Evolutionary conservation across 345 rosid genomes (phyloP).

Genomic region (Corchorus capsularis): DNA sequence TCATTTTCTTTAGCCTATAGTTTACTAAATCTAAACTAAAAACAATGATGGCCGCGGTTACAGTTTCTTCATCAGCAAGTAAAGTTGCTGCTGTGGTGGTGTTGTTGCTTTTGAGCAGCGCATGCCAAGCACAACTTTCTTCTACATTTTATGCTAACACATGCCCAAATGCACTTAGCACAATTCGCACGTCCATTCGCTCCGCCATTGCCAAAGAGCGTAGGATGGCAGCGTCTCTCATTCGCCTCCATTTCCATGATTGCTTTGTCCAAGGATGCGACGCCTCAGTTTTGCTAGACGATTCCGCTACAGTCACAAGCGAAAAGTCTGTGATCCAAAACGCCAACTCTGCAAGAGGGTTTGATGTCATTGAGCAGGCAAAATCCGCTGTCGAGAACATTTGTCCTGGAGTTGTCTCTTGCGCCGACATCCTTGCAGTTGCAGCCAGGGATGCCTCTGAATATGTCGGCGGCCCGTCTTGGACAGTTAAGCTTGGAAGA

Average conservation of each 20-base stretch:
- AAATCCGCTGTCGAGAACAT: constrained; percentile 53
- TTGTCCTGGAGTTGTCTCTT: constrained; percentile 60
- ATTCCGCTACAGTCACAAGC: constrained; percentile 28
- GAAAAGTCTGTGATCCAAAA: constrained; percentile 43
- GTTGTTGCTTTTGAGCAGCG: background rate
- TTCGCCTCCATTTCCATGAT: constrained; percentile 68
- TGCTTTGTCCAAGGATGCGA: constrained; percentile 67
- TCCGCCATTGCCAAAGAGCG: constrained; percentile 37
- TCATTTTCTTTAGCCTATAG: background rate
- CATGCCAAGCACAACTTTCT: constrained; percentile 48
- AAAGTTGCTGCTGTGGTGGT: constrained; percentile 4
- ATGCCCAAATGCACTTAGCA: constrained; percentile 46
- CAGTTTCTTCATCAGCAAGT: too few relatives aligned
- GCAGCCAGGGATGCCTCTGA: constrained; percentile 47
- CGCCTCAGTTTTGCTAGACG: constrained; percentile 50
- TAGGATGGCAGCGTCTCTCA: constrained; percentile 62
- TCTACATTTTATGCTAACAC: constrained; percentile 47
- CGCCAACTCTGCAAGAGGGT: constrained; percentile 30
- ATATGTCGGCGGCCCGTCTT: constrained; percentile 55
- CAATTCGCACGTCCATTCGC: constrained; percentile 42
- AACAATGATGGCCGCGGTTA: background rate
- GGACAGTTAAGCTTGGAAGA: constrained; percentile 47
- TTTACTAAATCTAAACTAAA: background rate
- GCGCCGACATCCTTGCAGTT: constrained; percentile 59
- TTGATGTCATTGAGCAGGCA: constrained; percentile 44